Evolutionary conservation across 169 alveolate genomes (phyloP).

Genomic region (Plasmodium vivax): DNA sequence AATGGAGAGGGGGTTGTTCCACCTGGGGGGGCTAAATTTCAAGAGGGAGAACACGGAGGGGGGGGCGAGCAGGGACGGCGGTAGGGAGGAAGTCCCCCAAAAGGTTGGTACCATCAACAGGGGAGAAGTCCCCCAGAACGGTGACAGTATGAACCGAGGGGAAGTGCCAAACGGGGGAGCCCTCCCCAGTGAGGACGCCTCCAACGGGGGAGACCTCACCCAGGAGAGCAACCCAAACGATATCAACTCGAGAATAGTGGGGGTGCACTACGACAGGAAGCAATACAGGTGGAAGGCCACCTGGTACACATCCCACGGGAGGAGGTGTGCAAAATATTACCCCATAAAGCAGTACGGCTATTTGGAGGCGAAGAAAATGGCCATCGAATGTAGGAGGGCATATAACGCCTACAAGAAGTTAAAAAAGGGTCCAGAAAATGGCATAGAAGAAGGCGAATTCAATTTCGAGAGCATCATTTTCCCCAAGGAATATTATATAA

Average conservation of each 20-base stretch:
- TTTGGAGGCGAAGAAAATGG: slow-evolving; percentile 83
- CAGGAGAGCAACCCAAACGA: slow-evolving; percentile 74
- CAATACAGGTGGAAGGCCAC: slow-evolving; percentile 85
- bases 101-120: background rate
- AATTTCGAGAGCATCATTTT: slow-evolving; percentile 33
- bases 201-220: background rate
- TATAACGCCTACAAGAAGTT: slow-evolving; percentile 41
- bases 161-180: too few relatives aligned
- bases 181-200: background rate
- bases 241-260: slow-evolving; percentile 75
- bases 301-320: slow-evolving; percentile 83
- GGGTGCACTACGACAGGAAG: slow-evolving; percentile 84
- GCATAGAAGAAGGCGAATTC: background rate
- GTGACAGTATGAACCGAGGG: too few relatives aligned
- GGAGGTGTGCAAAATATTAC: slow-evolving; percentile 80
- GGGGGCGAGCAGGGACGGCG: background rate
- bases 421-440: slow-evolving; percentile 36
- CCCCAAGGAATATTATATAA: slow-evolving; percentile 63
- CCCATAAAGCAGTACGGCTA: slow-evolving; percentile 82
- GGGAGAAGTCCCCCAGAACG: background rate
- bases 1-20: background rate
- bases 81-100: background rate
- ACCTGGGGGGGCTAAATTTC: slow-evolving; percentile 23
- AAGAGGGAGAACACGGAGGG: slow-evolving; percentile 16
- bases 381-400: slow-evolving; percentile 77